Evolutionary conservation across 257 asterid genomes (phyloP), one percentile per base, ranked within the genome.

Genomic region (Solanum ossicruentum): DNA sequence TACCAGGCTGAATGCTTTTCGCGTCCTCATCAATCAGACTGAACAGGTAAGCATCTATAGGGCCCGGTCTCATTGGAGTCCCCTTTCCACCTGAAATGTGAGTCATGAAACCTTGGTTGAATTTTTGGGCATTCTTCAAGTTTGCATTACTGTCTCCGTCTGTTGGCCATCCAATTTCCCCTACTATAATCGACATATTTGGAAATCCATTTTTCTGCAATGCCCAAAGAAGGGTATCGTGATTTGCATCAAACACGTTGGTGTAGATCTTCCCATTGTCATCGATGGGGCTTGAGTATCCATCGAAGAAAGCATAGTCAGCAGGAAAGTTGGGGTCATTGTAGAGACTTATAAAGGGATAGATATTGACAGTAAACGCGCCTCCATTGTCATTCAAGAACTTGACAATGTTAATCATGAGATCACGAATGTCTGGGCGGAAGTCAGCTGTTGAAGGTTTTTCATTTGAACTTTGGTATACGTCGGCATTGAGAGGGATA

Each of bases 161-260:
- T 0, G 98, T 93, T 1, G 98, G 98, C 98, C 98, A 94, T 63
- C 98, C 98, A 1, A 94, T 91, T 82, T 94, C 98, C 17, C 98
- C 98, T 4, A 94, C 92, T 0, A 93, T 86, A 65, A 93, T 90
- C 0, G 92, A 86, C 88, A 94, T 54, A 88, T 94, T 94, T 0
- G 87, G 90, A 8, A 28, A 92, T 26, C 98, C 98, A 32, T 82
- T 90, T 57, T 84, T 91, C 91, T 94, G 91, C 61, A 94, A 86
- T 45, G 97, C 93, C 91, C 93, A 94, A 8, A 93, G 83, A 5
- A 94, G 91, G 83, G 98, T 94, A 54, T 94, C 98, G 28, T 93
- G 88, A 79, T 93, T 93, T 17, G 98, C 98, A 21, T 94, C 98
- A 1, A 94, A 94, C 80, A 92, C 93, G 39, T 94, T 94, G 80